Evolutionary conservation across 495 filamentous ascomycete species (phyloP).

Genomic region (Peziza echinospora): DNA sequence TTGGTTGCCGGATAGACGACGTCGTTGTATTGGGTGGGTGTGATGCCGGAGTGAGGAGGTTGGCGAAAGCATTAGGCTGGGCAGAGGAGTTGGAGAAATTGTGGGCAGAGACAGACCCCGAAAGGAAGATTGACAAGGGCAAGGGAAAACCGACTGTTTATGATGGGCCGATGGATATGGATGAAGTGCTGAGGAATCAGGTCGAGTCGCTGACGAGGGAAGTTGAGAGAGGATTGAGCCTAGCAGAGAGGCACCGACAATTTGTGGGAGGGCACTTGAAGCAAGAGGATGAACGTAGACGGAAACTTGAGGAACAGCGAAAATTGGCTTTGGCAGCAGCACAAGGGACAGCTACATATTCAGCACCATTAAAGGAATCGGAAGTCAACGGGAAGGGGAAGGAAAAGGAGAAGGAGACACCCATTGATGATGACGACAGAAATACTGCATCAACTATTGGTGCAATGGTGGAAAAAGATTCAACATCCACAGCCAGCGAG

Average conservation of each 20-base stretch:
- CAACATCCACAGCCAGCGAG: no score
- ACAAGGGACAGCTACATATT: no score
- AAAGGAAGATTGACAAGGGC: not conserved
- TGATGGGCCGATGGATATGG: constrained; percentile 11
- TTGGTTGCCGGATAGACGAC: constrained; percentile 59
- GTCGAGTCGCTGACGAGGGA: constrained; percentile 12
- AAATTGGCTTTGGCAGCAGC: no score
- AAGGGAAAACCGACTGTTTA: constrained; percentile 2
- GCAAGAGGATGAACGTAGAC: not conserved
- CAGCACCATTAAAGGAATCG: no score
- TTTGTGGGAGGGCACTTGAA: not conserved
- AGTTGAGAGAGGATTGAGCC: constrained; percentile 6
- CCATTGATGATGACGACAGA: not conserved
- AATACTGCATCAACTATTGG: no score
- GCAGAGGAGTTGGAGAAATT: constrained; percentile 55
- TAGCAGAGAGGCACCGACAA: not conserved
- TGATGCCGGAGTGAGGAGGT: constrained; percentile 60
- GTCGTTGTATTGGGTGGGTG: constrained; percentile 55
- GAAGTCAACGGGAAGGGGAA: not conserved
- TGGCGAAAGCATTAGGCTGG: constrained; percentile 73
- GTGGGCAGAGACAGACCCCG: constrained; percentile 29
- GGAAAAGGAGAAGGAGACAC: not conserved
- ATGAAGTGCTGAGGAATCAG: constrained; percentile 17
- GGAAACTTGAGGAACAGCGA: not conserved
- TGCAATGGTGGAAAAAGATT: no score